Evolutionary conservation across 2,329 filamentous ascomycete genomes (phyloP), one percentile per base, ranked within the genome.

Genomic region (Ophiobolus disseminans): DNA sequence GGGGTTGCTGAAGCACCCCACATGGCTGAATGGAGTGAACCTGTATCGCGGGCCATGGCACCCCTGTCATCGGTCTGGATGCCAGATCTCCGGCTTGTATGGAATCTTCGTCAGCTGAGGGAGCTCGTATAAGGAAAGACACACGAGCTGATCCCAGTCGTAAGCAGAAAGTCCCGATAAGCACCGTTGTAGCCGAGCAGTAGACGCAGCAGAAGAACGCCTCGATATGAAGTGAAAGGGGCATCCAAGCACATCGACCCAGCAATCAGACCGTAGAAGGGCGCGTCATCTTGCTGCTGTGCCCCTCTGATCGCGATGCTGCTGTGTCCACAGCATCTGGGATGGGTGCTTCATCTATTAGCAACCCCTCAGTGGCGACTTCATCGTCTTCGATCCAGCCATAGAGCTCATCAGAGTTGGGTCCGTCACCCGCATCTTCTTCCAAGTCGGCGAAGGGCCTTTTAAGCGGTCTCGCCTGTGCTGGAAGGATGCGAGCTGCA

Each of bases 341-440:
- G 25, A 50, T 46, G 20, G 57, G 48, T 50, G 51, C 48, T 50
- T 72, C 72, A 36, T 70, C 60, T 37, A 75, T 62, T 42, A 75
- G 39, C 2, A 73, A 53, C 21, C 74, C 74, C 52, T 76, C 74
- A 23, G 73, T 69, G 10, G 72, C 69, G 25, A 77, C 74, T 40
- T 81, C 78, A 45, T 82, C 80, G 47, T 87, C 86, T 42, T 88
- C 83, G 30, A 81, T 82, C 87, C 87, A 91, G 11, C 86, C 87
- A 62, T 89, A 90, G 62, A 89, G 84, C 55, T 90, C 87, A 50
- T 87, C 85, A 16, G 72, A 75, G 13, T 79, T 78, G 22, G 81
- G 82, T 34, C 86, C 84, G 54, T 83, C 87, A 53, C 86, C 83
- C 42, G 80, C 82, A 4, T 85, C 81, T 35, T 87, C 81, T 25